Percentiles rank a stretch among this genome's conserved stretches.
Evolutionary conservation across 495 filamentous ascomycete species (phyloP).

Genomic region (Hypoxylon fragiforme): DNA sequence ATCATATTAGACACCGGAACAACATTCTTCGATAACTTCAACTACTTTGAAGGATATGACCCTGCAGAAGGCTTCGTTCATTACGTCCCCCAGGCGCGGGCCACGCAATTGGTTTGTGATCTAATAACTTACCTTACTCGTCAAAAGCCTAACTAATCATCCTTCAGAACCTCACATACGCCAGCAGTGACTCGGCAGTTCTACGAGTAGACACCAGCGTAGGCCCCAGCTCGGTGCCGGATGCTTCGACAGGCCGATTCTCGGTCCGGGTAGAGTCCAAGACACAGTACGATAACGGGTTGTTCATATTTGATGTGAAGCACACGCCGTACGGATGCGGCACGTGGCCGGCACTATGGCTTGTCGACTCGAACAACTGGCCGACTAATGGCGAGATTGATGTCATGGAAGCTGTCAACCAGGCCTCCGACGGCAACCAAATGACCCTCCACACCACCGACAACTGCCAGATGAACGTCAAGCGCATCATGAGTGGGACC

Average conservation of each 20-base stretch:
- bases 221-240: slow-evolving; percentile 34
- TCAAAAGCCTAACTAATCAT: slow-evolving; percentile 51
- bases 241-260: slow-evolving; percentile 52
- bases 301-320: slow-evolving; percentile 62
- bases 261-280: slow-evolving; percentile 60
- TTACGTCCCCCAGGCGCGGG: slow-evolving; percentile 40
- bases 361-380: slow-evolving; percentile 60
- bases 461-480: slow-evolving; percentile 59
- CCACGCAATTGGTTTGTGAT: slow-evolving; percentile 32
- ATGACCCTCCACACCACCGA: slow-evolving; percentile 69
- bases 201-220: slow-evolving; percentile 51
- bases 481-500: slow-evolving; percentile 52
- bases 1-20: slow-evolving; percentile 42
- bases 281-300: slow-evolving; percentile 55
- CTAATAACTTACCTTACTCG: slow-evolving; percentile 1
- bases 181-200: slow-evolving; percentile 48
- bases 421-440: slow-evolving; percentile 52
- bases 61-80: slow-evolving; percentile 49
- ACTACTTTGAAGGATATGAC: slow-evolving; percentile 42
- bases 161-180: slow-evolving; percentile 58
- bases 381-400: slow-evolving; percentile 73
- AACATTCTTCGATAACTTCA: slow-evolving; percentile 61
- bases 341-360: slow-evolving; percentile 64
- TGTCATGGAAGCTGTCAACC: slow-evolving; percentile 72
- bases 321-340: slow-evolving; percentile 63